Conservation (phyloP, 129 eudicot genomes). For the Kitagawia praeruptora region DNA sequence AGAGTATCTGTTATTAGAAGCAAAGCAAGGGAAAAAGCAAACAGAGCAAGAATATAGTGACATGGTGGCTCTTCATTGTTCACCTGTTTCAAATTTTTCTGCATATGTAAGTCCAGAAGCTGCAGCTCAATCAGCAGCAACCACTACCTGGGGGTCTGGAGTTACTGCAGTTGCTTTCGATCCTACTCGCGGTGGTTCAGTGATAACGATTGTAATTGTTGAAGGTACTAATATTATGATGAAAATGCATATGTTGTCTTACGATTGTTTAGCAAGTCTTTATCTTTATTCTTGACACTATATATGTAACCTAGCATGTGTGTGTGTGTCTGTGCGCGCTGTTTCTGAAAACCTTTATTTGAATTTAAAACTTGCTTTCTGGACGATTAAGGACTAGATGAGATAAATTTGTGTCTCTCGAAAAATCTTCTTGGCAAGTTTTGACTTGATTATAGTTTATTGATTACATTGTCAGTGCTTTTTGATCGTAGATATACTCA, state of each 20-base stretch:
- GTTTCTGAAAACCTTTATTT: not conserved
- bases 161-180: slow-evolving; percentile 98
- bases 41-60: slow-evolving; percentile 63
- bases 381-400: not conserved
- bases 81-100: slow-evolving; percentile 95
- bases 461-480: not conserved
- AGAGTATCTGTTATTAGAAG: slow-evolving; percentile 64
- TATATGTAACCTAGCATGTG: not conserved
- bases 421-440: not conserved
- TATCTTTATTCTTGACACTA: not conserved
- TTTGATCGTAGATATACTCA: no score
- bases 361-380: not conserved
- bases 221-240: slow-evolving; percentile 46
- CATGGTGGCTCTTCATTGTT: slow-evolving; percentile 82
- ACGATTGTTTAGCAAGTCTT: not conserved
- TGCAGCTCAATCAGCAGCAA: slow-evolving; percentile 81
- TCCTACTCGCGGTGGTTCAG: slow-evolving; percentile 99
- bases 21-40: slow-evolving; percentile 66
- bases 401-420: not conserved
- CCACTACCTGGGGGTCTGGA: slow-evolving; percentile 99
- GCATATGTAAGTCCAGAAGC: slow-evolving; percentile 99
- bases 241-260: not conserved
- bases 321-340: not conserved
- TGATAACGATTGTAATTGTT: slow-evolving; percentile 86
- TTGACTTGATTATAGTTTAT: not conserved